phyloP scores from a whole-genome alignment of 345 rosid species.

The Bretschneidera sinensis region DNA sequence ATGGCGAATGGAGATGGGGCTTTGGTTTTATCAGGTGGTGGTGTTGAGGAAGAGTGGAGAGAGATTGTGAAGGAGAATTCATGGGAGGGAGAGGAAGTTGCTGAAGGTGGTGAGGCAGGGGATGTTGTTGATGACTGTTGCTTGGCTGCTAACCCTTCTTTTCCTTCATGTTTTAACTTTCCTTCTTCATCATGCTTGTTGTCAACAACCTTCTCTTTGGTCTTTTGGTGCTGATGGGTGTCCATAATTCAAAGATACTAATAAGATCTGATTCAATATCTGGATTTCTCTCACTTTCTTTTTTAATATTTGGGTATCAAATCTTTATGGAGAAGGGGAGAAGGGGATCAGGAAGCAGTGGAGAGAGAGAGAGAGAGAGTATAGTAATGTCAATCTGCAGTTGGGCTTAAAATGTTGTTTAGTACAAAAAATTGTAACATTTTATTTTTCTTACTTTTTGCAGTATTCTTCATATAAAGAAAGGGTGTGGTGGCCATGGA shows the following conservation, averaged over 20 bases:
- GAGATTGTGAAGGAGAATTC: slow-evolving; percentile 95
- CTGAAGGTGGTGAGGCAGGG: slow-evolving; percentile 51
- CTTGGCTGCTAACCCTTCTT: slow-evolving; percentile 16
- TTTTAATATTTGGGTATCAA: background rate
- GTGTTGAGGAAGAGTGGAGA: slow-evolving; percentile 53
- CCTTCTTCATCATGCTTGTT: slow-evolving; percentile 27
- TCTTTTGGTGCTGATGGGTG: slow-evolving; percentile 28
- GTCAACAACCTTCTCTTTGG: slow-evolving; percentile 29
- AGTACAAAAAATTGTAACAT: slow-evolving; percentile 13
- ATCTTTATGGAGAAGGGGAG: too few relatives aligned
- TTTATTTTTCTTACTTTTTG: slow-evolving; percentile 12
- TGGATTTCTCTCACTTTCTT: slow-evolving; percentile 12
- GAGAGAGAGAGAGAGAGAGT: slow-evolving; percentile 4
- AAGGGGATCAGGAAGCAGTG: too few relatives aligned
- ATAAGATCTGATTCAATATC: slow-evolving; percentile 19
- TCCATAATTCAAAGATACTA: slow-evolving; percentile 39
- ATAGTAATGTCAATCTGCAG: slow-evolving; percentile 4
- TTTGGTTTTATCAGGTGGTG: slow-evolving; percentile 34
- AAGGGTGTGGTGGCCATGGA: slow-evolving; percentile 35
- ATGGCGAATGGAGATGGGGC: slow-evolving; percentile 45
- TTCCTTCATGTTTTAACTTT: slow-evolving; percentile 32
- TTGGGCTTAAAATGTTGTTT: slow-evolving; percentile 19
- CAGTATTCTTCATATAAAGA: slow-evolving; percentile 19
- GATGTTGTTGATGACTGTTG: slow-evolving; percentile 17
- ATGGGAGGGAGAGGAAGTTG: slow-evolving; percentile 84